phyloP scores from a whole-genome alignment of 345 rosid species.

The Sonneratia caseolaris region DNA sequence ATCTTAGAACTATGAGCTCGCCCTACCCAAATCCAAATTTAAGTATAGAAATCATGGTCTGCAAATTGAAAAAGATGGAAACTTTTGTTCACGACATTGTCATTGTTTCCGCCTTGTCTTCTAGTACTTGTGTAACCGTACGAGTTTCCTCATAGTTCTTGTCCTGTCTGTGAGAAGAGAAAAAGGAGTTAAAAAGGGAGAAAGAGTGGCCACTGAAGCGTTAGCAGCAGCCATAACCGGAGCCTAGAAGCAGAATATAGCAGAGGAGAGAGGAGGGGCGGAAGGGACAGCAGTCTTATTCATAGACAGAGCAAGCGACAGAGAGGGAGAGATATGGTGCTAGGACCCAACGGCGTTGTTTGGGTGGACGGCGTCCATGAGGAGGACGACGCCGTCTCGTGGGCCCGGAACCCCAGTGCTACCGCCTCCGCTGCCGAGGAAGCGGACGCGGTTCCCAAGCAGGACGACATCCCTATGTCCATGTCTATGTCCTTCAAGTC shows the following conservation, averaged over 20 bases:
- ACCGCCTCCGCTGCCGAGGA: constrained; percentile 14
- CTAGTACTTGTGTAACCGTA: neutral
- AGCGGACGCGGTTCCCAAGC: constrained; percentile 15
- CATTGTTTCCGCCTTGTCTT: neutral
- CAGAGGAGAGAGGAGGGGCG: neutral
- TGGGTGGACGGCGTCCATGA: constrained; percentile 49
- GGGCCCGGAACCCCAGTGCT: constrained; percentile 40
- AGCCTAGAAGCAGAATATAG: neutral
- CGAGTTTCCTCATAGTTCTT: neutral
- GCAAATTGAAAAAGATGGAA: neutral
- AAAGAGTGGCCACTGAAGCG: neutral
- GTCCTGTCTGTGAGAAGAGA: neutral
- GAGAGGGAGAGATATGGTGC: constrained; percentile 32
- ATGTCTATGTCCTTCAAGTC: constrained; percentile 36
- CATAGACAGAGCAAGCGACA: neutral
- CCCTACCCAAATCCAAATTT: neutral
- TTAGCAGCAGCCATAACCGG: neutral
- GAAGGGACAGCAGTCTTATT: too few relatives aligned
- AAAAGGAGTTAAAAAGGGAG: neutral
- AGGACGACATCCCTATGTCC: constrained; percentile 18
- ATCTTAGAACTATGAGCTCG: too few relatives aligned
- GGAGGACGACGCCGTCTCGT: constrained; percentile 36
- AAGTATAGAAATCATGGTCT: neutral
- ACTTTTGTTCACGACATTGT: neutral
- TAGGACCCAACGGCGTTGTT: constrained; percentile 43